Base-by-base conservation (phyloP, 163 green algal genomes). In the Scenedesmus sp. region DNA sequence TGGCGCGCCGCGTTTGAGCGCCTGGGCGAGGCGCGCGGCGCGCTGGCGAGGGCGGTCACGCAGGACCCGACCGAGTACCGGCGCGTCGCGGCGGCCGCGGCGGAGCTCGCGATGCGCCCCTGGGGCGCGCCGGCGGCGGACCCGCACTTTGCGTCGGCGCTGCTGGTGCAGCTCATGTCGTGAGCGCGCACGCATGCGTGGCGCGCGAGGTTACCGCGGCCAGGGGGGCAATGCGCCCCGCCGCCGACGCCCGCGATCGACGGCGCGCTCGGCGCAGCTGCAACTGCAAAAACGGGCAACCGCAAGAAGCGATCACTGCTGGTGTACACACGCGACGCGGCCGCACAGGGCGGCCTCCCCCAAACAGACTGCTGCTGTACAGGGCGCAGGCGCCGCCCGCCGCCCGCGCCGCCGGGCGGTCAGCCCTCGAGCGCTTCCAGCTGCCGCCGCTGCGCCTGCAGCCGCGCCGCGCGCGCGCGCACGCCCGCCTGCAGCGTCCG, bases 61-160 rank as follows among this genome's bases (percentile, higher is more conserved):
- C 69, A 77, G 33, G 50, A 77, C n/a, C 69, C 69, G 3, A 14
- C 58, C 24, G 69, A 77, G 39, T 67, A 77, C 69, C 47, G 54
- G 24, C 53, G 50, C 34, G 9, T 66, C 34, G 54, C 31, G 9
- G 47, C 4, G 47, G 69, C 69, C 33, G 69, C 69, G 0, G 14
- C 66, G 54, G 53, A 67, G 69, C 36, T 77, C 36, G 69, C 69
- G 1, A 77, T 66, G 69, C 42, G 54, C 53, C 69, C 69, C 1
- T 77, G 69, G 54, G 36, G 33, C 33, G 17, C 29, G 39, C 7
- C 45, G 69, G 36, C 58, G 57, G 69, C 69, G 31, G 69, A 77
- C 44, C 69, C 69, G 2, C 69, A 77, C 29, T 36, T 67, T 48
- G 54, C 69, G 44, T 36, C 69, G 29, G 69, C 54, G 2, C 17